phyloP scores from a whole-genome alignment of 768 basidiomycete species.

The Pisolithus marmoratus region DNA sequence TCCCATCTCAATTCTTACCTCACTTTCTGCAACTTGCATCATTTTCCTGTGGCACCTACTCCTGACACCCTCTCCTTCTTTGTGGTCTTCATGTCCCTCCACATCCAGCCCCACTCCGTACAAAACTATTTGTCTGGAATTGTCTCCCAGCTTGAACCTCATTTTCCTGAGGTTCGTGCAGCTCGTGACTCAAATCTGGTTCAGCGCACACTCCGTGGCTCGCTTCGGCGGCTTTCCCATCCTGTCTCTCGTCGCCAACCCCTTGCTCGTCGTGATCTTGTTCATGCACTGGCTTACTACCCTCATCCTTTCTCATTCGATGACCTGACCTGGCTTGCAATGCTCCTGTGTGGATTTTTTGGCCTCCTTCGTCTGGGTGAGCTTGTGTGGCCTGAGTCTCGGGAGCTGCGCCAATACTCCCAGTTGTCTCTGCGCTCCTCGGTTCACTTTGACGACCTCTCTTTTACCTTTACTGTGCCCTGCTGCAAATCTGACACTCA shows the following conservation, averaged over 20 bases:
- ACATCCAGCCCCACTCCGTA: slow-evolving; percentile 19
- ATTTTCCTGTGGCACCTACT: slow-evolving; percentile 27
- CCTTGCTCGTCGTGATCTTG: slow-evolving; percentile 12
- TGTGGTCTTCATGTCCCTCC: slow-evolving; percentile 4
- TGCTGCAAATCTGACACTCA: slow-evolving; percentile 14
- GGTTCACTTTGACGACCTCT: background rate
- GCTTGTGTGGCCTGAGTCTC: slow-evolving; percentile 16
- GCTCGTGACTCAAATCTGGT: slow-evolving; percentile 2
- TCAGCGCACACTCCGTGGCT: slow-evolving; percentile 6
- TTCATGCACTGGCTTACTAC: background rate
- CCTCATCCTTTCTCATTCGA: slow-evolving; percentile 8
- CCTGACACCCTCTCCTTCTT: slow-evolving; percentile 10
- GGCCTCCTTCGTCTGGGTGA: slow-evolving; percentile 16
- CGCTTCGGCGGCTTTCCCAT: background rate
- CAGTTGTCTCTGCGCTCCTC: slow-evolving; percentile 5
- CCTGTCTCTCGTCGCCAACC: slow-evolving; percentile 5
- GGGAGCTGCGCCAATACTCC: background rate
- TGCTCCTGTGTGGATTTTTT: slow-evolving; percentile 11
- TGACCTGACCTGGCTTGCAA: slow-evolving; percentile 16
- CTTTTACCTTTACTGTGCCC: slow-evolving; percentile 9
- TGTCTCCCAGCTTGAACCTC: slow-evolving; percentile 11
- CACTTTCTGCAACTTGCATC: slow-evolving; percentile 24
- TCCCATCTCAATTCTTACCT: slow-evolving; percentile 32
- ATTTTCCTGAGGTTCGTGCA: slow-evolving; percentile 12
- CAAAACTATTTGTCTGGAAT: slow-evolving; percentile 20